Evolutionary conservation across 2,329 filamentous ascomycete genomes (phyloP).

Genomic region (Epichloe coenophiala): DNA sequence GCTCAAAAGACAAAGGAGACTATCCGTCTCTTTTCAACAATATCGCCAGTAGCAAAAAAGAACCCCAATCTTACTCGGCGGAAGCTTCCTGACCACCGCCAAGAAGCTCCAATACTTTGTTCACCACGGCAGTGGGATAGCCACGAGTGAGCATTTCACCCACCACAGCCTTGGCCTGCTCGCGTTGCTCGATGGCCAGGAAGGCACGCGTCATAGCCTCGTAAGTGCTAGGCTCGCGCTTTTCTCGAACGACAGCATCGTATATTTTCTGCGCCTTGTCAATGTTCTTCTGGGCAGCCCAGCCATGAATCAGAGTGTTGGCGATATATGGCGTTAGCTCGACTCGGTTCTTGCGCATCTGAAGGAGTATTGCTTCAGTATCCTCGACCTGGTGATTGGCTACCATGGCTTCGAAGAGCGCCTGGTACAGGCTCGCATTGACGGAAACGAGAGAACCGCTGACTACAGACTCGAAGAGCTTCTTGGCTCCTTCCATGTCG

Average conservation of each 20-base stretch:
- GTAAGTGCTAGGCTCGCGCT: conserved; percentile 92
- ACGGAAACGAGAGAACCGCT: conserved; percentile 51
- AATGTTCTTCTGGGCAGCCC: conserved; percentile 76
- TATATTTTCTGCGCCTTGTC: conserved; percentile 68
- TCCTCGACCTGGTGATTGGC: conserved; percentile 77
- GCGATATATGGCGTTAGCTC: conserved; percentile 95
- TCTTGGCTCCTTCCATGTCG: conserved; percentile 71
- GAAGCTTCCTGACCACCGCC: conserved; percentile 37
- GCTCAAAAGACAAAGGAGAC: conserved; percentile 5
- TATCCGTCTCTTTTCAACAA: conserved; percentile 8
- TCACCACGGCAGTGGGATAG: conserved; percentile 82
- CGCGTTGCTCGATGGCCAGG: conserved; percentile 68
- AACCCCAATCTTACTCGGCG: conserved; percentile 11
- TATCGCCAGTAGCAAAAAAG: conserved; percentile 8
- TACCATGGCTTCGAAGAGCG: conserved; percentile 93
- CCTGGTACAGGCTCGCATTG: conserved; percentile 85
- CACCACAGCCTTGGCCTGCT: conserved; percentile 64
- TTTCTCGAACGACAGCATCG: conserved; percentile 58
- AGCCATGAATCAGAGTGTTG: conserved; percentile 95
- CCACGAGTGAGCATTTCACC: conserved; percentile 82
- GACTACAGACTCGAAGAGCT: conserved; percentile 71
- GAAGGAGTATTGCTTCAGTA: conserved; percentile 57
- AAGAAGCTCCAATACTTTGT: conserved; percentile 86
- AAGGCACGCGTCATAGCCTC: conserved; percentile 96
- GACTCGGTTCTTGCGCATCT: conserved; percentile 63